Evolutionary conservation across 805 yeast species (phyloP).

Genomic region (Metschnikowia cubensis): DNA sequence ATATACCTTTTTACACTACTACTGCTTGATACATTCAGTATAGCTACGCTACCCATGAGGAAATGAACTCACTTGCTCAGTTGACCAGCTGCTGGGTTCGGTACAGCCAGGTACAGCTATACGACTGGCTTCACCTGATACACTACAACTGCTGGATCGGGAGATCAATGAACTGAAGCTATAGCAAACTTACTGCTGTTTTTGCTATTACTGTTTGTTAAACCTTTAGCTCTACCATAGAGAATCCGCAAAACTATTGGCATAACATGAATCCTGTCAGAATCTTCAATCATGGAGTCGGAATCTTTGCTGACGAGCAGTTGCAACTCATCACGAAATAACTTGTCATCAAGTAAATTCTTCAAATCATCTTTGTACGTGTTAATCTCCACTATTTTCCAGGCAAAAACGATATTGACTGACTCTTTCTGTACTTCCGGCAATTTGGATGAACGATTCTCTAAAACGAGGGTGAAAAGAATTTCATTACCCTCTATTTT

Average conservation of each 20-base stretch:
- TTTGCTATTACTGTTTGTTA: conserved; percentile 65
- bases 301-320: conserved; percentile 49
- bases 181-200: conserved; percentile 71
- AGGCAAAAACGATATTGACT: conserved; percentile 62
- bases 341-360: conserved; percentile 74
- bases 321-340: conserved; percentile 81
- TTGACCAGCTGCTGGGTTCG: no score
- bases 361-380: conserved; percentile 71
- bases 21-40: no score
- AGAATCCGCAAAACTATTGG: conserved; percentile 73
- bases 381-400: conserved; percentile 51
- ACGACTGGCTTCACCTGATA: no score
- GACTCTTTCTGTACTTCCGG: conserved; percentile 68
- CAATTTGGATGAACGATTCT: conserved; percentile 57
- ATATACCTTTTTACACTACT: no score
- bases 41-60: no score
- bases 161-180: conserved; percentile 52
- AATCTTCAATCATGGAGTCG: conserved; percentile 53
- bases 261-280: conserved; percentile 58
- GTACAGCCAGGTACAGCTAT: no score
- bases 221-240: conserved; percentile 79
- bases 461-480: conserved; percentile 50
- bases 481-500: conserved; percentile 49
- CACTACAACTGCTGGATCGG: no score
- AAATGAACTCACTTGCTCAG: no score